Base-by-base conservation (phyloP, 108 stramenopile genomes). In the Nitzschia sp. region DNA sequence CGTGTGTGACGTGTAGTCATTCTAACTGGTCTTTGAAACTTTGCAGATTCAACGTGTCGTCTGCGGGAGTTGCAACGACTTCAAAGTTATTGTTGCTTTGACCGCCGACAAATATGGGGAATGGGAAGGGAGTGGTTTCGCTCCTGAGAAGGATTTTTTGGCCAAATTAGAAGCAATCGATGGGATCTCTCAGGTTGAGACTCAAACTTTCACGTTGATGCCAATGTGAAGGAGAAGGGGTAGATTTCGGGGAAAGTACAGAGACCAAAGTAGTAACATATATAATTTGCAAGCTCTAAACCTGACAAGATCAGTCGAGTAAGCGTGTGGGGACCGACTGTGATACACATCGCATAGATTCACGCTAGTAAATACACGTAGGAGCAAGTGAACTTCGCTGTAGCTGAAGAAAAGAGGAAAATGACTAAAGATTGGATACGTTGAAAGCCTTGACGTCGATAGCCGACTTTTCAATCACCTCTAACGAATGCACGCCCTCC, bases 191-290 rank as follows among this genome's bases (percentile, higher is more conserved):
- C 75, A 86, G 60, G 85, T 94, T 28, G 95, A 96, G 76, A 96
- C 95, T 57, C 95, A 96, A 68, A 93, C 91, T 57, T 85, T 81
- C 54, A 96, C 95, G 46, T 76, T 85, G 66, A 86, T 88, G 85
- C 68, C 66, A 11, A 58, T 90, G 36, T 86, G 72, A 42, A 42
- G n/a, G n/a, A n/a, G n/a, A n/a, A n/a, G n/a, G n/a, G n/a, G n/a
- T n/a, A n/a, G n/a, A n/a, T n/a, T n/a, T n/a, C n/a, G n/a, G n/a
- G n/a, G n/a, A n/a, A n/a, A n/a, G n/a, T n/a, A n/a, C n/a, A n/a
- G n/a, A n/a, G n/a, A n/a, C 31, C 48, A 65, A 25, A 36, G 48
- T 25, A 51, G 33, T 48, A 2, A 5, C 28, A 33, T 17, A 30
- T 49, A 3, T 3, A 2, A 2, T 49, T 49, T 1, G 3, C 3